Evolutionary conservation across 2,329 filamentous ascomycete species (phyloP).

Genomic region (Colletotrichum tofieldiae): DNA sequence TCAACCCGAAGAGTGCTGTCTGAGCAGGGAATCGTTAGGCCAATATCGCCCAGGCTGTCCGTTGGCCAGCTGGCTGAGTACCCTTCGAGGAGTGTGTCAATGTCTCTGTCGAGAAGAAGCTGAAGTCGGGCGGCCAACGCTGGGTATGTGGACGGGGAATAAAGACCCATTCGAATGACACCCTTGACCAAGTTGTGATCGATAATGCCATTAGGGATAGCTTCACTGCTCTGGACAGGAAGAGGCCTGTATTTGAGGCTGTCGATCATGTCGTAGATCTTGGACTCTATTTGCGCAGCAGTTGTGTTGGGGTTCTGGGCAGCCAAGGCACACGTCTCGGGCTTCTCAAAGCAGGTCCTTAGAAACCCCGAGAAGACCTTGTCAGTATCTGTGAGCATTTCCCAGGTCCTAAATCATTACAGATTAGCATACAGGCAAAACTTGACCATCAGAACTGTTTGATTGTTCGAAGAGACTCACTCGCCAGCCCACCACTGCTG

Average conservation of each 20-base stretch:
- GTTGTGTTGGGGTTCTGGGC: constrained; percentile 48
- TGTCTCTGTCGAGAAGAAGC: constrained; percentile 38
- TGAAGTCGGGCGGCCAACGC: constrained; percentile 36
- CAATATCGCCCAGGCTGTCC: constrained; percentile 4
- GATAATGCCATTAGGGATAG: constrained; percentile 42
- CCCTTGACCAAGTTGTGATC: constrained; percentile 48
- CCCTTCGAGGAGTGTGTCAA: constrained; percentile 1
- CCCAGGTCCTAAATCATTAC: constrained; percentile 1
- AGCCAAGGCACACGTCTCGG: constrained; percentile 49
- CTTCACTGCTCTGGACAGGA: constrained; percentile 24
- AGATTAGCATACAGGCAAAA: neutral
- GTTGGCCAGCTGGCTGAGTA: neutral
- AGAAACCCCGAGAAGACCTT: constrained; percentile 50
- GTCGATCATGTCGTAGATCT: constrained; percentile 49
- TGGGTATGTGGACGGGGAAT: constrained; percentile 45
- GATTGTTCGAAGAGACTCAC: constrained; percentile 31
- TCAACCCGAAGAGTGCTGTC: constrained; percentile 24
- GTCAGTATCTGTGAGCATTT: constrained; percentile 48
- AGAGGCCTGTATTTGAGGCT: constrained; percentile 49
- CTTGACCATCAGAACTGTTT: too few relatives aligned
- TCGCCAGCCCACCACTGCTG: constrained; percentile 52
- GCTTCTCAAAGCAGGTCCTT: constrained; percentile 47
- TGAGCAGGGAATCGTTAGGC: constrained; percentile 44
- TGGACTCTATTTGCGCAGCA: constrained; percentile 53
- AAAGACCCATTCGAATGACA: constrained; percentile 43